phyloP scores from a whole-genome alignment of 2,329 filamentous ascomycete genomes.

The Mycosphaerella sp. region DNA sequence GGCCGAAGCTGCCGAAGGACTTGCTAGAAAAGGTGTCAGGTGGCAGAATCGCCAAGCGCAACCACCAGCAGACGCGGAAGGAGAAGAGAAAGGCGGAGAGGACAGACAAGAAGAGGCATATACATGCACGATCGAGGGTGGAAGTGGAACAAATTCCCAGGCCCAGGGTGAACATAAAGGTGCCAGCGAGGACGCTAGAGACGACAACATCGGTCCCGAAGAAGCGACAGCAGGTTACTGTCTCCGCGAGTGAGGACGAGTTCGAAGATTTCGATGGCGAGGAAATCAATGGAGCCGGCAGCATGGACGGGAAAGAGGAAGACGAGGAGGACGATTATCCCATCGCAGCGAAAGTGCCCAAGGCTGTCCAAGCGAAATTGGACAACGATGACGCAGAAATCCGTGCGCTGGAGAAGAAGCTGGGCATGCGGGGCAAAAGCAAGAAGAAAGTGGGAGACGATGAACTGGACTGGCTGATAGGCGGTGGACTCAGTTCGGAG shows the following conservation, averaged over 20 bases:
- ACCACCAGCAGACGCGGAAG: conserved; percentile 27
- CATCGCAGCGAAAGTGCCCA: conserved; percentile 11
- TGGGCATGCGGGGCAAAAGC: conserved; percentile 75
- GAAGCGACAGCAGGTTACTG: conserved; percentile 3
- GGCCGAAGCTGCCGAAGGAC: conserved; percentile 42
- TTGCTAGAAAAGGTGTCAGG: conserved; percentile 40
- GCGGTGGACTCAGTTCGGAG: conserved; percentile 41
- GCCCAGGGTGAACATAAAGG: not conserved
- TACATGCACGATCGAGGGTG: not conserved
- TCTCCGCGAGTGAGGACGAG: conserved; percentile 13
- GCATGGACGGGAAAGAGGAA: conserved; percentile 2
- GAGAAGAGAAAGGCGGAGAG: conserved; percentile 59
- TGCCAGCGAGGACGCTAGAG: conserved; percentile 11
- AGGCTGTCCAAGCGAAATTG: conserved; percentile 47
- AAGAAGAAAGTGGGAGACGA: conserved; percentile 69
- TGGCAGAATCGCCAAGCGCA: conserved; percentile 19
- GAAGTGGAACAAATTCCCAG: conserved; percentile 5
- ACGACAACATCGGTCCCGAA: conserved; percentile 1
- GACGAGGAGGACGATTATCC: conserved; percentile 17
- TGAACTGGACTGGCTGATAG: conserved; percentile 71
- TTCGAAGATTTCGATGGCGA: conserved; percentile 33
- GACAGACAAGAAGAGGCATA: conserved; percentile 49
- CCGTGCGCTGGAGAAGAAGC: conserved; percentile 73
- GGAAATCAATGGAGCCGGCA: not conserved
- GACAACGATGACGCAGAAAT: conserved; percentile 85